phyloP scores from a whole-genome alignment of 768 basidiomycete genomes.

The Gymnopilus dilepis region DNA sequence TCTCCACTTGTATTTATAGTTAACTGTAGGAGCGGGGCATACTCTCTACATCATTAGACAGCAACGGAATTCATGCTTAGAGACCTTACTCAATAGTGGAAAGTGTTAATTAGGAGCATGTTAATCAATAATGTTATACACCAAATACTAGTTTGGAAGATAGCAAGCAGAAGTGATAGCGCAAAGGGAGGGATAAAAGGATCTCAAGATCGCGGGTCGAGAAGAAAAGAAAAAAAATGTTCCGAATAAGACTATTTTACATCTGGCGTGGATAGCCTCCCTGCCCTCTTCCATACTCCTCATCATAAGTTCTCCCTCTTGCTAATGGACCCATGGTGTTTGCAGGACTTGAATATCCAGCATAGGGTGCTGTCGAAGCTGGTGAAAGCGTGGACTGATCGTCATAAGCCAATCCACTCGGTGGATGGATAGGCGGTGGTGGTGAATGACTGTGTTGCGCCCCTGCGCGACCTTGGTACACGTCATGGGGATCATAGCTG shows the following conservation, averaged over 20 bases:
- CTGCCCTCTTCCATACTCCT: conserved; percentile 35
- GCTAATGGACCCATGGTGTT: conserved; percentile 20
- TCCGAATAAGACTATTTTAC: conserved; percentile 30
- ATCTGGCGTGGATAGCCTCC: conserved; percentile 31
- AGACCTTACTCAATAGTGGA: background rate
- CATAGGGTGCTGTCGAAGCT: conserved; percentile 28
- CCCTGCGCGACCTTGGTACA: conserved; percentile 57
- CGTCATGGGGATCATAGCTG: conserved; percentile 55
- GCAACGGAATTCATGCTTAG: background rate
- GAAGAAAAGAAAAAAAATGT: conserved; percentile 25
- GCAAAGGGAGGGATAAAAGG: conserved; percentile 23
- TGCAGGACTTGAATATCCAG: conserved; percentile 16
- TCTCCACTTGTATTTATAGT: background rate
- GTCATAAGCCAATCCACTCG: conserved; percentile 41
- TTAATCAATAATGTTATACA: conserved; percentile 16
- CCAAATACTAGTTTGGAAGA: conserved; percentile 20
- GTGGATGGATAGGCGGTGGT: conserved; percentile 24
- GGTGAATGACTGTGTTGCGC: conserved; percentile 30
- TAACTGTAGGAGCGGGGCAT: background rate
- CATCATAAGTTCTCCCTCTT: conserved; percentile 38
- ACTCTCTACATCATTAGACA: background rate
- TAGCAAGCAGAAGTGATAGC: conserved; percentile 8
- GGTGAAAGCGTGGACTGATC: conserved; percentile 39
- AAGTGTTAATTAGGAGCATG: conserved; percentile 3
- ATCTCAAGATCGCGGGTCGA: conserved; percentile 13